Evolutionary conservation across 2,329 filamentous ascomycete genomes (phyloP), one percentile per base, ranked within the genome.

Genomic region (Aspergillus japonicus): DNA sequence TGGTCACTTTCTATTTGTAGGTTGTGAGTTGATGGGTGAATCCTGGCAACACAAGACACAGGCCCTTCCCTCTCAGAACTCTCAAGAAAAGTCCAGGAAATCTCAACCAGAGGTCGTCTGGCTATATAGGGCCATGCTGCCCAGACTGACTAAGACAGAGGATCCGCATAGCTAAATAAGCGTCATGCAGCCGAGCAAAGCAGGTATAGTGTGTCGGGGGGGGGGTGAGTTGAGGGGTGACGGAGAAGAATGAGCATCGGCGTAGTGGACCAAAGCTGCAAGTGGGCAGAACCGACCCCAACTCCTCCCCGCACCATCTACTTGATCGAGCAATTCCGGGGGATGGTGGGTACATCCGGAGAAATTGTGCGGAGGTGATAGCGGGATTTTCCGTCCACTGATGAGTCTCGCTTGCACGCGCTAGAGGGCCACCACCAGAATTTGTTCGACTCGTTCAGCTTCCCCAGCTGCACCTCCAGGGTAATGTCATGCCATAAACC

Each of bases 331-430:
- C 50, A 57, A 54, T 49, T 57, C 57, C 50, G 60, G 50, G 60
- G 50, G 26, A 42, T 5, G 29, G 58, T 62, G 59, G 61, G 54
- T 63, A 59, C 61, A 48, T 54, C 54, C 63, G 63, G 63, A 62
- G 61, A 64, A 64, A 64, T 63, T 62, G 24, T 50, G 56, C 31
- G 42, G 50, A 57, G 10, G 35, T 52, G 50, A 39, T 48, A 52
- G 47, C 56, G 51, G 31, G 49, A 53, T 65, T 65, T 65, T 64
- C 62, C 57, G 57, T 64, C 63, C 62, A 64, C 57, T 62, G 48
- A 49, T 12, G 53, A 33, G 42, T 26, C 6, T 23, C 47, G 53
- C 53, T 33, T 29, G 42, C 21, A 44, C 39, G 44, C 53, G 53
- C 53, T 55, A 55, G 53, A 29, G 14, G 5, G 14, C 14, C 39